Evolutionary conservation across 2,329 filamentous ascomycete species (phyloP).

Genomic region (Talaromyces verruculosus): DNA sequence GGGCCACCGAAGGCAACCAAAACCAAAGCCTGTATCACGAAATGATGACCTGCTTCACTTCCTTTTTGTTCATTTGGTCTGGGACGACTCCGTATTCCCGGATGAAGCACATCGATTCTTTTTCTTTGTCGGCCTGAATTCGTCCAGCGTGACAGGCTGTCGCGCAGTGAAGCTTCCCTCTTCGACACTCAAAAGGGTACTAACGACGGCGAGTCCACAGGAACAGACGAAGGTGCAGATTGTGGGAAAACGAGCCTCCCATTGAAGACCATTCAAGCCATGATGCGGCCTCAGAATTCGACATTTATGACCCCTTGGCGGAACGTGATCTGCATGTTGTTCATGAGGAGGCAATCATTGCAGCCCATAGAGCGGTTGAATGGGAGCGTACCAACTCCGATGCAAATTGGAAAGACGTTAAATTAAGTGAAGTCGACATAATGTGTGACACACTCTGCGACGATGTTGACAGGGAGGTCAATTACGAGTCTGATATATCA

Average conservation of each 20-base stretch:
- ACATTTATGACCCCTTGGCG: too few relatives aligned
- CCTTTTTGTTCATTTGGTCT: conserved; percentile 20
- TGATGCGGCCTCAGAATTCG: too few relatives aligned
- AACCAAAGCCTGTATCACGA: conserved; percentile 21
- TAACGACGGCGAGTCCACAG: background rate
- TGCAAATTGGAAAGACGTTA: too few relatives aligned
- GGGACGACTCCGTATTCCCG: conserved; percentile 22
- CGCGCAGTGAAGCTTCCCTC: conserved; percentile 25
- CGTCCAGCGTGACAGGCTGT: conserved; percentile 24
- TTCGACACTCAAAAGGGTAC: conserved; percentile 23
- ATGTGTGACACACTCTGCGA: conserved; percentile 12
- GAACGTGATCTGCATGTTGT: too few relatives aligned
- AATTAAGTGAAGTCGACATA: too few relatives aligned
- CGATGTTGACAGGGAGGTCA: conserved; percentile 15
- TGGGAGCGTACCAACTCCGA: too few relatives aligned
- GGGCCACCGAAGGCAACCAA: conserved; percentile 19
- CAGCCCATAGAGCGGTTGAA: too few relatives aligned
- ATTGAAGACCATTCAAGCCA: too few relatives aligned
- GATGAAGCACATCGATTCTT: conserved; percentile 21
- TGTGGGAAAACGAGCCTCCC: too few relatives aligned
- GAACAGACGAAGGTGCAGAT: background rate
- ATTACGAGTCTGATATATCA: conserved; percentile 23
- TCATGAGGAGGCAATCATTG: too few relatives aligned
- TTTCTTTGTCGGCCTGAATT: conserved; percentile 21
- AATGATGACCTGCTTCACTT: conserved; percentile 24